phyloP scores from a whole-genome alignment of 495 filamentous ascomycete genomes.

The Parathielavia hyrcaniae region DNA sequence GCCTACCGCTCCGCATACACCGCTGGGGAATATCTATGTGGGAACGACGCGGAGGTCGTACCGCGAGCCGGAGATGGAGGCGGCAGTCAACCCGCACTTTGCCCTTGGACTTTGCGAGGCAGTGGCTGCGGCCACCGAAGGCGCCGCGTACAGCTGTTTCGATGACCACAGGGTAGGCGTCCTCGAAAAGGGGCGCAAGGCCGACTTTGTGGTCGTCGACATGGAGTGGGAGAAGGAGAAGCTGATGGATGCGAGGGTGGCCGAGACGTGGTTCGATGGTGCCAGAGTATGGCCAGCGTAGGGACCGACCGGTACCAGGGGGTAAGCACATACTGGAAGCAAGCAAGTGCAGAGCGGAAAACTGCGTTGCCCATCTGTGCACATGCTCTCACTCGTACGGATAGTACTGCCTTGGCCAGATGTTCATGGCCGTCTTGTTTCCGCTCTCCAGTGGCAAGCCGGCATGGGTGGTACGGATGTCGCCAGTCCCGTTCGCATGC shows the following conservation, averaged over 20 bases:
- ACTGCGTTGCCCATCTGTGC: neutral
- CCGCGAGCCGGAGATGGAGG: conserved; percentile 42
- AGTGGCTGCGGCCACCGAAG: conserved; percentile 50
- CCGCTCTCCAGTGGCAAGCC: conserved; percentile 45
- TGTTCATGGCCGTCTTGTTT: conserved; percentile 52
- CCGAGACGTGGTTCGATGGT: conserved; percentile 53
- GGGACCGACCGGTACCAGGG: neutral
- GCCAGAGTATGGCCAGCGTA: conserved; percentile 40
- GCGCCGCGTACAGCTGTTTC: conserved; percentile 54
- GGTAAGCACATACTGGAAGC: neutral
- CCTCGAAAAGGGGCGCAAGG: conserved; percentile 45
- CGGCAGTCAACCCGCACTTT: conserved; percentile 49
- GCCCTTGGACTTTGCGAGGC: conserved; percentile 47
- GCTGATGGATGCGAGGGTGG: conserved; percentile 47
- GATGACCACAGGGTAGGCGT: conserved; percentile 48
- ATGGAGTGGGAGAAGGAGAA: conserved; percentile 50
- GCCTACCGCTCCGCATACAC: conserved; percentile 53
- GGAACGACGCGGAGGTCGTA: conserved; percentile 53
- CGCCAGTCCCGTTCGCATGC: conserved; percentile 42
- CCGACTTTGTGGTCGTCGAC: conserved; percentile 54
- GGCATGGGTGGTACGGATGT: conserved; percentile 44
- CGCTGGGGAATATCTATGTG: conserved; percentile 53
- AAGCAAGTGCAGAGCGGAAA: neutral
- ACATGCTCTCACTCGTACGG: conserved; percentile 12
- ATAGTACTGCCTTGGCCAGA: conserved; percentile 46